Conservation (phyloP, 2,329 filamentous ascomycete species). For the Tolypocladium sp. region DNA sequence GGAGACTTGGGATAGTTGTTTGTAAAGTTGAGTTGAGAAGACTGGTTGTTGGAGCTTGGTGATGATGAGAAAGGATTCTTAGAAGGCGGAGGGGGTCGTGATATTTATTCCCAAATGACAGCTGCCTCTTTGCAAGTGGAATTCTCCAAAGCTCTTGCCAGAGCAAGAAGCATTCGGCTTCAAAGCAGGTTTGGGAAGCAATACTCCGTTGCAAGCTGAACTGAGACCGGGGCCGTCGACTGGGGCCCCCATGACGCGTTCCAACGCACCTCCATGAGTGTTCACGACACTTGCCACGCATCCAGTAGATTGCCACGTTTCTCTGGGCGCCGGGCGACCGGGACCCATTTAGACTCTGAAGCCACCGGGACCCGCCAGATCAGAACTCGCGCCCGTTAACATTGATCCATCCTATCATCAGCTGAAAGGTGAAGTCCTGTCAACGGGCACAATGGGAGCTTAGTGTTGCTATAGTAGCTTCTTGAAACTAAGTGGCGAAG, state of each 20-base stretch:
- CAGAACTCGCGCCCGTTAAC: too few species aligned
- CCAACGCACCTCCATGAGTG: background rate
- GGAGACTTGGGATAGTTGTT: background rate
- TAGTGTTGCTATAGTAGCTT: too few species aligned
- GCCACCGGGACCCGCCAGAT: too few species aligned
- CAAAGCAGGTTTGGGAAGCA: background rate
- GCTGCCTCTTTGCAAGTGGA: background rate
- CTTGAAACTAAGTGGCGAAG: too few species aligned
- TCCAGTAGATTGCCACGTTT: too few species aligned
- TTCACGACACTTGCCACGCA: background rate
- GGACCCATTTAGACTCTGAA: too few species aligned
- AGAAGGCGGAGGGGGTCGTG: background rate
- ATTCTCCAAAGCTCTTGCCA: background rate
- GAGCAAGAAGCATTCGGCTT: background rate
- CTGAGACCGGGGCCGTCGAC: background rate
- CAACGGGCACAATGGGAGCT: too few species aligned
- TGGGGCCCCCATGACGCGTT: background rate
- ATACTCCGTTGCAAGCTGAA: background rate
- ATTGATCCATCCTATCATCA: too few species aligned
- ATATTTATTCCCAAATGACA: background rate
- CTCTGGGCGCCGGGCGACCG: too few species aligned
- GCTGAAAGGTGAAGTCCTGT: too few species aligned
- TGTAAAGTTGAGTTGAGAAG: background rate
- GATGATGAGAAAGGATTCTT: background rate
- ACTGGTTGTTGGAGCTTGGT: background rate